phyloP scores from a whole-genome alignment of 2,329 filamentous ascomycete species.

The Botrytis fabae region DNA sequence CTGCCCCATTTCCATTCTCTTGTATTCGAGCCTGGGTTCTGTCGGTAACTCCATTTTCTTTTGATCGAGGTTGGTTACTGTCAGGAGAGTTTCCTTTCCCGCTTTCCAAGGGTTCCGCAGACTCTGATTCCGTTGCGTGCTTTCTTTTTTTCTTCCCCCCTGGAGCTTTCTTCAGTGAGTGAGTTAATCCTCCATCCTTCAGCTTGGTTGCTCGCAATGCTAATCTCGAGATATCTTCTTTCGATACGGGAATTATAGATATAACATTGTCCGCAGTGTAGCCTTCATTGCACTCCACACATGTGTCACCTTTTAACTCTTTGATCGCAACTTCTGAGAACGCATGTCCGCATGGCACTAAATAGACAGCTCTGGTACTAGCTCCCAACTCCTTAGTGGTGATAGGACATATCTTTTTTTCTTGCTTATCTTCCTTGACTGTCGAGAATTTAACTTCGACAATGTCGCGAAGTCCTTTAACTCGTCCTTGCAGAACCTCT shows the following conservation, averaged over 20 bases:
- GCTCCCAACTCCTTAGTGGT: slow-evolving; percentile 85
- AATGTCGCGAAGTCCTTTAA: slow-evolving; percentile 82
- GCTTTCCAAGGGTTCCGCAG: slow-evolving; percentile 26
- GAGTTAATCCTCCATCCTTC: slow-evolving; percentile 70
- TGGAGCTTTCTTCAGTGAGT: slow-evolving; percentile 80
- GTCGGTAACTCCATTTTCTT: slow-evolving; percentile 34
- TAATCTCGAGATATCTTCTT: slow-evolving; percentile 69
- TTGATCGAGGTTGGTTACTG: slow-evolving; percentile 31
- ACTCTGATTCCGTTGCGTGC: slow-evolving; percentile 51
- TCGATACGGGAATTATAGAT: slow-evolving; percentile 72
- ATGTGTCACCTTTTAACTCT: slow-evolving; percentile 67
- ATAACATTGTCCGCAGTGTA: slow-evolving; percentile 78
- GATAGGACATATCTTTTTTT: slow-evolving; percentile 79
- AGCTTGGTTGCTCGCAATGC: slow-evolving; percentile 67
- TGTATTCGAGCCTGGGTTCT: slow-evolving; percentile 33
- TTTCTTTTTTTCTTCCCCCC: slow-evolving; percentile 74
- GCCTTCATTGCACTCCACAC: slow-evolving; percentile 71
- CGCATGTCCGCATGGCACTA: slow-evolving; percentile 93
- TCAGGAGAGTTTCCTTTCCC: slow-evolving; percentile 26
- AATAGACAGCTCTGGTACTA: slow-evolving; percentile 75
- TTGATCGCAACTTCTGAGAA: slow-evolving; percentile 86
- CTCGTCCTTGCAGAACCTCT: slow-evolving; percentile 58
- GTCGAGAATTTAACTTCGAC: slow-evolving; percentile 76
- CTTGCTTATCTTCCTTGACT: slow-evolving; percentile 48
- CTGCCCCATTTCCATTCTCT: slow-evolving; percentile 31